Base-by-base conservation (phyloP, 1,284 basidiomycete species). In the Schizophyllum commune region DNA sequence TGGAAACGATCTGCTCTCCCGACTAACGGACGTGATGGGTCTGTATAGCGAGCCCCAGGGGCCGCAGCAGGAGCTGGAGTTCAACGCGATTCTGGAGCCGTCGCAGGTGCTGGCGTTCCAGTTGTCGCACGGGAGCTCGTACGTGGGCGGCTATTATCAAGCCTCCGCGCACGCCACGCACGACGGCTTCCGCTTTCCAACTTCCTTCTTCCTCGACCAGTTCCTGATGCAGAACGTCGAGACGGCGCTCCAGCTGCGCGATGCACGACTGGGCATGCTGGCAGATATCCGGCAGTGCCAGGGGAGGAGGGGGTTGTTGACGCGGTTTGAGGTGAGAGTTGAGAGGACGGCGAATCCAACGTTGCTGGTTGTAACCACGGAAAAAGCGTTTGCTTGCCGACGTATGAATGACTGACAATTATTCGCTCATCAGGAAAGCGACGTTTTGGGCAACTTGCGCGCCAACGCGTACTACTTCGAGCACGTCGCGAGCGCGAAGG, bases 381-480 rank as follows among this genome's bases (percentile, higher is more conserved):
- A n/a, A n/a, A n/a, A n/a, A n/a, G n/a, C n/a, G n/a, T n/a, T n/a
- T n/a, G n/a, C n/a, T n/a, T n/a, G n/a, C n/a, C n/a, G n/a, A n/a
- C n/a, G n/a, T n/a, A n/a, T n/a, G n/a, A n/a, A n/a, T n/a, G n/a
- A 51, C 56, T 54, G 19, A 21, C 27, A 32, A 59, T 56, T 52
- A 58, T 61, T 17, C 59, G 56, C 58, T 58, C 61, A 63, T 6
- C 62, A 91, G 88, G 79, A 80, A 56, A 77, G 81, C 66, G 86
- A 91, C 66, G 79, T 82, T 0, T 66, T 89, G 52, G 79, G 79
- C 54, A 81, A 86, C 65, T 69, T 92, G 53, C 77, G 78, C 15
- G 79, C 83, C 4, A 74, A 83, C 0, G 75, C 89, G 22, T 75
- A 87, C 63, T 92, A 91, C 68, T 89, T 84, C 68, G 86, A 90